Evolutionary conservation across 2,329 filamentous ascomycete genomes (phyloP), one percentile per base, ranked within the genome.

Genomic region (Grosmannia huntii): DNA sequence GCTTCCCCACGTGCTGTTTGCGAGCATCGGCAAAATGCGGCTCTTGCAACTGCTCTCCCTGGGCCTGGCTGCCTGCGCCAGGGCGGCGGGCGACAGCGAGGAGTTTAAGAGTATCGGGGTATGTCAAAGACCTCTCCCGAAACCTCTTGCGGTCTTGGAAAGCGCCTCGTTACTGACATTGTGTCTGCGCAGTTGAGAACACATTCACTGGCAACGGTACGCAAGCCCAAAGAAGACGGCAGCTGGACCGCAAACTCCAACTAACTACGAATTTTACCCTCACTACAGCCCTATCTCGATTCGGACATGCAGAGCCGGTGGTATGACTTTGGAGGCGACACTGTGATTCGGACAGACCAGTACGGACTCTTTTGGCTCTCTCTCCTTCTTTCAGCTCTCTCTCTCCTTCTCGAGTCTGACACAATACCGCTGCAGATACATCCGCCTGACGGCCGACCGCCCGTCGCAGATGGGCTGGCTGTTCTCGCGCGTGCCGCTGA

Each of bases 281-380:
- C n/a, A 12, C 5, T 54, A 23, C 69, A 96, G 87, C 94, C 94
- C 62, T 99, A 96, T 74, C 84, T 99, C 66, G 94, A 99, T 75
- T 94, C 90, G 61, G 94, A 97, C 72, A 91, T 97, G 86, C 88
- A 95, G 76, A 96, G 89, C 76, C 86, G 94, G 70, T 99, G 94
- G 92, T 99, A 92, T 75, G 94, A 99, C 76, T 99, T 95, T 81
- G 94, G 94, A 70, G 94, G 92, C 69, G 90, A 96, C 75, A 90
- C 92, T 48, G 86, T 99, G 66, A 81, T 96, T 67, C 77, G 83
- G 66, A 84, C 83, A 63, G 83, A 86, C 69, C 80, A 80, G 83
- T 86, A 82, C 63, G 79, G 28, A 21, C 25, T 23, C 59, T 28
- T n/a, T 5, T 19, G 5, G 12, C 25, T 21, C 4, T 7, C 19